phyloP scores from a whole-genome alignment of 2,329 filamentous ascomycete species.

The Cladophialophora chaetospira region DNA sequence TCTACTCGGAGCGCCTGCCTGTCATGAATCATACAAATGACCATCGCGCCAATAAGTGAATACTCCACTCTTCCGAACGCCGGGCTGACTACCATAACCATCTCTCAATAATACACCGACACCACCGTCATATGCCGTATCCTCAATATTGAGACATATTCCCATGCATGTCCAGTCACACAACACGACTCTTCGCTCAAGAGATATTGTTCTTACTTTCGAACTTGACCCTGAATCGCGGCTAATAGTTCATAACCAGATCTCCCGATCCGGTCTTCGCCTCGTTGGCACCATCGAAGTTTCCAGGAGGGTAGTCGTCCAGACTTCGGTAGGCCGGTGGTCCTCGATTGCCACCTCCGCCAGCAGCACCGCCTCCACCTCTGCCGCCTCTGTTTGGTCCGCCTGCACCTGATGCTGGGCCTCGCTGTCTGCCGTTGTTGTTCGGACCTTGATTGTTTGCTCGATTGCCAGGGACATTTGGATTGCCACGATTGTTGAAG shows the following conservation, averaged over 20 bases:
- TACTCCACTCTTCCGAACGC: too few species aligned
- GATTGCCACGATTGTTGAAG: conserved; percentile 29
- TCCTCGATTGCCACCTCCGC: conserved; percentile 44
- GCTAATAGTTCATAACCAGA: conserved; percentile 35
- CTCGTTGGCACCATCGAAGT: conserved; percentile 36
- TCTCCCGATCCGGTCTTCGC: conserved; percentile 25
- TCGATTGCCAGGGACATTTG: conserved; percentile 5
- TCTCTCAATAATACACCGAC: too few species aligned
- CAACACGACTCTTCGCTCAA: too few species aligned
- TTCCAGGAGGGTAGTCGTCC: conserved; percentile 55
- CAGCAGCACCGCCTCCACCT: conserved; percentile 26
- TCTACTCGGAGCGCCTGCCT: too few species aligned
- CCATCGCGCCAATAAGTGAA: too few species aligned
- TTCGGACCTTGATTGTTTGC: conserved; percentile 17
- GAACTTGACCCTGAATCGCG: too few species aligned
- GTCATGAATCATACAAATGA: too few species aligned
- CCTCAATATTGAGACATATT: too few species aligned
- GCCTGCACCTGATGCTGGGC: conserved; percentile 12
- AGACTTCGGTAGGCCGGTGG: conserved; percentile 65
- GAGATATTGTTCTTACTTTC: too few species aligned
- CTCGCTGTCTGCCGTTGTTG: conserved; percentile 15
- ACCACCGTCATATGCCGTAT: too few species aligned
- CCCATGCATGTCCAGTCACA: too few species aligned
- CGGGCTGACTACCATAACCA: too few species aligned
- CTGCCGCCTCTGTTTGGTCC: conserved; percentile 15